Evolutionary conservation across 1,284 basidiomycete genomes (phyloP), one percentile per base, ranked within the genome.

Genomic region (Agroathelia rolfsii): DNA sequence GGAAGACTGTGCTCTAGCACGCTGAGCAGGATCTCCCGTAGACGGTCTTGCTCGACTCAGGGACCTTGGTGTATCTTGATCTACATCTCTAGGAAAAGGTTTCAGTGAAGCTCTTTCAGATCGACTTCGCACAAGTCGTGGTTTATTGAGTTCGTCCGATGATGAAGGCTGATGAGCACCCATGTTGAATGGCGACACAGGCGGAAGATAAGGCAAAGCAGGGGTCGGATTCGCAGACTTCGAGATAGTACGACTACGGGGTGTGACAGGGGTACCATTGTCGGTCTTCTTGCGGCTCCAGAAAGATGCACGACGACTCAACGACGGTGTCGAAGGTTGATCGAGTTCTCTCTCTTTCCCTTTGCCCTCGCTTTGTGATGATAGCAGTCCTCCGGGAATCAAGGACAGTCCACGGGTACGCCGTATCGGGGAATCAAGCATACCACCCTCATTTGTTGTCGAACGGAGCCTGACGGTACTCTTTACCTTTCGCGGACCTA

Each of bases 291-390:
- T 68, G 13, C 66, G 55, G 17, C 55, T 58, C 66, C 69, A 71
- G 39, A 72, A 70, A 0, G 68, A 82, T 13, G 72, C 46, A 47
- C 68, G 72, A 30, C 74, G 67, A 20, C 61, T 52, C 26, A n/a
- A 41, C 20, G 46, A 31, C 13, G 45, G 14, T 39, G 48, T 41
- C 12, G 43, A 34, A 29, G 37, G 38, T 24, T 30, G 7, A 40
- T 32, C 13, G 41, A 24, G 30, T 45, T 38, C 18, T 43, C 30
- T 24, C 47, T 53, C 37, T 55, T 52, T 35, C 59, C 62, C 34
- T 65, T 64, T 4, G 55, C 61, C 41, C 67, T 67, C n/a, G 55
- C 56, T 43, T 67, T 67, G 17, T 42, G 26, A 21, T n/a, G 54
- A 48, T 11, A 69, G 46, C n/a, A 61, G 48, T 20, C 53, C 49